Conservation (phyloP, 1,284 basidiomycete species). For the Sanguinoderma infundibulare region DNA sequence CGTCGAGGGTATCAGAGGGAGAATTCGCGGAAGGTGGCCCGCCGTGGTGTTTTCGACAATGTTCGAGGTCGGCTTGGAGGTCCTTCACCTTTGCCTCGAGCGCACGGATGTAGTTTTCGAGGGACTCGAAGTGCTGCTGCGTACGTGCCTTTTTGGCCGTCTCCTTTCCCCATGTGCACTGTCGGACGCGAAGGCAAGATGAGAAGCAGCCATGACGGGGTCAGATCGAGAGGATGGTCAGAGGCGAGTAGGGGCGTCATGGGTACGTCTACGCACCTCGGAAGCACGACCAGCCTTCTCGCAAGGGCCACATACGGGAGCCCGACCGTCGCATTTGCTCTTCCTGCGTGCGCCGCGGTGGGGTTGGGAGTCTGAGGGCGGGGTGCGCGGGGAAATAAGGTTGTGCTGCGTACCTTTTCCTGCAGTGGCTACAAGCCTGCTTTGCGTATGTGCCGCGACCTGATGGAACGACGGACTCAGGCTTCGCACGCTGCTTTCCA, state of each 20-base stretch:
- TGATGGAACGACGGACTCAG: constrained; percentile 25
- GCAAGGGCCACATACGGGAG: constrained; percentile 54
- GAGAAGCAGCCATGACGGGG: not conserved
- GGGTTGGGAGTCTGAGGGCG: not conserved
- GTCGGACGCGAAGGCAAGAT: not conserved
- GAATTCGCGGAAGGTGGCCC: constrained; percentile 10
- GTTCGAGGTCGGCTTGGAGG: constrained; percentile 50
- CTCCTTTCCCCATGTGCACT: constrained; percentile 62
- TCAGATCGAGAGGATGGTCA: not conserved
- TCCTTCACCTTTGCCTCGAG: constrained; percentile 49
- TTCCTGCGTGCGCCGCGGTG: constrained; percentile 40
- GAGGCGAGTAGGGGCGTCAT: not conserved
- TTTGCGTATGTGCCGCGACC: constrained; percentile 46
- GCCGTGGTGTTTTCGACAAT: constrained; percentile 43
- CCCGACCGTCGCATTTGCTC: constrained; percentile 55
- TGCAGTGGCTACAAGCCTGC: constrained; percentile 57
- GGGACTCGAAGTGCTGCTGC: constrained; percentile 57
- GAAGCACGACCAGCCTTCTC: constrained; percentile 41
- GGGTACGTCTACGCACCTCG: constrained; percentile 42
- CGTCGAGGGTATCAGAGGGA: not conserved
- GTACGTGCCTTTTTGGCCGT: constrained; percentile 52
- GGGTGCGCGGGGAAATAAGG: not conserved
- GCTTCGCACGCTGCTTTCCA: constrained; percentile 31
- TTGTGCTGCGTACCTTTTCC: constrained; percentile 46
- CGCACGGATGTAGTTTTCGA: constrained; percentile 50